A percentile compares a stretch with the other conserved stretches of the same genome.
phyloP scores from a whole-genome alignment of 129 eudicot species.

The Escallonia rubra region DNA sequence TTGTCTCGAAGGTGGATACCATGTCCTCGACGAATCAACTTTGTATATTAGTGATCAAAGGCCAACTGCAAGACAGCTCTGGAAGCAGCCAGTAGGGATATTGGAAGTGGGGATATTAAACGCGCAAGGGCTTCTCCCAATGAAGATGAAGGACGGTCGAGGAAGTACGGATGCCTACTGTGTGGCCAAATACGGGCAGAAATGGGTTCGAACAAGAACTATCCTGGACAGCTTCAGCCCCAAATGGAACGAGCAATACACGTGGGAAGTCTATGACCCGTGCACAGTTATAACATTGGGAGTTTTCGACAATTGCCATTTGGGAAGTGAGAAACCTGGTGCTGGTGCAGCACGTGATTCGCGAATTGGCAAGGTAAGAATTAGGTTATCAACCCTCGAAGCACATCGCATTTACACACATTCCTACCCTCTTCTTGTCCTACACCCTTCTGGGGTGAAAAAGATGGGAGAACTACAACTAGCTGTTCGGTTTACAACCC shows the following conservation, averaged over 20 bases:
- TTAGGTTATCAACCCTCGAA: slow-evolving; percentile 66
- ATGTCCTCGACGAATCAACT: slow-evolving; percentile 74
- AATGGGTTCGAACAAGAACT: slow-evolving; percentile 84
- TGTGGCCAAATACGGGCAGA: slow-evolving; percentile 76
- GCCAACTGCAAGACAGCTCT: slow-evolving; percentile 73
- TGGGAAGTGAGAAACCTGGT: slow-evolving; percentile 42
- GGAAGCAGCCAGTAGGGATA: slow-evolving; percentile 75
- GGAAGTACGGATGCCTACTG: slow-evolving; percentile 75
- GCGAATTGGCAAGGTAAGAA: slow-evolving; percentile 70
- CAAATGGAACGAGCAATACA: slow-evolving; percentile 80
- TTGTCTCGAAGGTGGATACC: slow-evolving; percentile 85
- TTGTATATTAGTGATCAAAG: slow-evolving; percentile 74
- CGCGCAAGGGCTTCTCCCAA: slow-evolving; percentile 69
- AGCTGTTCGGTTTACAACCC: slow-evolving; percentile 65
- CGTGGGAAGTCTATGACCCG: slow-evolving; percentile 91
- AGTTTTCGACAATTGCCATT: slow-evolving; percentile 70
- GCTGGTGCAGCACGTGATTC: slow-evolving; percentile 32
- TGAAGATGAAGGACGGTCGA: slow-evolving; percentile 61
- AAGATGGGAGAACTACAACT: slow-evolving; percentile 86
- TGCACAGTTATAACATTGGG: slow-evolving; percentile 77
- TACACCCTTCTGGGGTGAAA: slow-evolving; percentile 72
- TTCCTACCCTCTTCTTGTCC: slow-evolving; percentile 69
- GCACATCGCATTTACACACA: slow-evolving; percentile 61
- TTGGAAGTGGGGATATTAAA: slow-evolving; percentile 75
- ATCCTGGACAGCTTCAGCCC: slow-evolving; percentile 57